A percentile compares a stretch with the other conserved stretches of the same genome.
Evolutionary conservation across 2,329 filamentous ascomycete species (phyloP).

Genomic region (Trichophyton benhamiae): DNA sequence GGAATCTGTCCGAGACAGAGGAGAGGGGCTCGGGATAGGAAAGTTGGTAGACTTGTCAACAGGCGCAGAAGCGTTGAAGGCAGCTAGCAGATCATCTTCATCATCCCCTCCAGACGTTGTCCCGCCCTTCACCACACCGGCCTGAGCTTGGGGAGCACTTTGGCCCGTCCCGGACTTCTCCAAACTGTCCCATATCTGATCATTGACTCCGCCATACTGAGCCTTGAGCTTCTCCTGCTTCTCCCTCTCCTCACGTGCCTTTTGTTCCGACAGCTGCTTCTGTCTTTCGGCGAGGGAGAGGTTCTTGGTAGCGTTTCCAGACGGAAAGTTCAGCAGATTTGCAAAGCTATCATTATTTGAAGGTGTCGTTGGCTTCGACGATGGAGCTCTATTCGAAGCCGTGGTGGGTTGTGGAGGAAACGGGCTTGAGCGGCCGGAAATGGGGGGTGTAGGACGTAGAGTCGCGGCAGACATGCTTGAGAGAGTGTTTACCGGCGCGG

Average conservation of each 20-base stretch:
- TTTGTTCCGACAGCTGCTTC: constrained; percentile 62
- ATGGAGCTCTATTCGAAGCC: constrained; percentile 22
- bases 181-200: constrained; percentile 63
- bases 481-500: constrained; percentile 25
- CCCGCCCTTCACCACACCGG: constrained; percentile 26
- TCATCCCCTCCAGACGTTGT: constrained; percentile 20
- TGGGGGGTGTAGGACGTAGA: constrained; percentile 26
- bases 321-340: constrained; percentile 50
- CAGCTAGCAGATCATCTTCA: constrained; percentile 49
- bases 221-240: constrained; percentile 57
- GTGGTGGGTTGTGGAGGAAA: constrained; percentile 20
- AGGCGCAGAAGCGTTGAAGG: constrained; percentile 47
- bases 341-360: constrained; percentile 43
- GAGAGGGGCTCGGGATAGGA: constrained; percentile 34
- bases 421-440: constrained; percentile 35
- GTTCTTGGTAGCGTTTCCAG: constrained; percentile 45
- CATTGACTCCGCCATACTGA: constrained; percentile 55
- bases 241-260: constrained; percentile 61
- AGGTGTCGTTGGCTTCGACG: constrained; percentile 30
- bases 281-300: constrained; percentile 56
- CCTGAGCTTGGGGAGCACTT: constrained; percentile 23
- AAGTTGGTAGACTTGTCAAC: constrained; percentile 50
- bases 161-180: constrained; percentile 39
- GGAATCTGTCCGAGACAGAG: constrained; percentile 14
- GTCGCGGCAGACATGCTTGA: constrained; percentile 21